Conservation (phyloP, 2,329 filamentous ascomycete genomes). For the Madurella mycetomatis region DNA sequence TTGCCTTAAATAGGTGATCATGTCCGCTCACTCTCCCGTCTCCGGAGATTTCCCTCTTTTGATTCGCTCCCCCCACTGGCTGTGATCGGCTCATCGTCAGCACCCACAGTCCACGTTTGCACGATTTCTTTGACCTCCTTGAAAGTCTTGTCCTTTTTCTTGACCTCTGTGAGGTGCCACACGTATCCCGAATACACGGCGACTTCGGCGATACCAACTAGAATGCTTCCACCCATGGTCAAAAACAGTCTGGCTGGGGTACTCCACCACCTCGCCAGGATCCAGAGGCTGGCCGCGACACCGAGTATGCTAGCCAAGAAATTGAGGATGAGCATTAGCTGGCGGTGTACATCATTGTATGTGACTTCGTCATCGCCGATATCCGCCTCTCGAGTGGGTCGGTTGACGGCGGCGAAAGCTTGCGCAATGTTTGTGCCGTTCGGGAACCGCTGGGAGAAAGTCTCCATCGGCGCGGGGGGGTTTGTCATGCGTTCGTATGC, state of each 20-base stretch:
- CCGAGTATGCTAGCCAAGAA: slow-evolving; percentile 83
- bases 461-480: slow-evolving; percentile 50
- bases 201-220: slow-evolving; percentile 72
- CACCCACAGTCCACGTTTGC: slow-evolving; percentile 64
- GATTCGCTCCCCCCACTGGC: background rate
- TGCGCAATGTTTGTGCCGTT: slow-evolving; percentile 40
- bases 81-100: slow-evolving; percentile 28
- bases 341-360: slow-evolving; percentile 71
- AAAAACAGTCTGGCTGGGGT: slow-evolving; percentile 65
- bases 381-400: slow-evolving; percentile 42
- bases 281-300: slow-evolving; percentile 71
- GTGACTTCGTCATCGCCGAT: slow-evolving; percentile 57
- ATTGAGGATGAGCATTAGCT: slow-evolving; percentile 81
- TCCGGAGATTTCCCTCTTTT: slow-evolving; percentile 16
- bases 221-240: slow-evolving; percentile 63
- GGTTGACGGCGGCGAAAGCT: slow-evolving; percentile 53
- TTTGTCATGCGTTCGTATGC: slow-evolving; percentile 78
- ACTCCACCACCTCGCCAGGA: slow-evolving; percentile 72
- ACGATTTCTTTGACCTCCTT: slow-evolving; percentile 66
- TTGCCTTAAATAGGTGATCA: background rate
- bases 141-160: slow-evolving; percentile 54
- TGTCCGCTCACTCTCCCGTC: slow-evolving; percentile 16
- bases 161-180: slow-evolving; percentile 65
- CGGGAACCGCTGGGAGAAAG: slow-evolving; percentile 57
- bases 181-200: slow-evolving; percentile 73